Conservation (phyloP, 805 yeast genomes). For the Hanseniaspora osmophila region DNA sequence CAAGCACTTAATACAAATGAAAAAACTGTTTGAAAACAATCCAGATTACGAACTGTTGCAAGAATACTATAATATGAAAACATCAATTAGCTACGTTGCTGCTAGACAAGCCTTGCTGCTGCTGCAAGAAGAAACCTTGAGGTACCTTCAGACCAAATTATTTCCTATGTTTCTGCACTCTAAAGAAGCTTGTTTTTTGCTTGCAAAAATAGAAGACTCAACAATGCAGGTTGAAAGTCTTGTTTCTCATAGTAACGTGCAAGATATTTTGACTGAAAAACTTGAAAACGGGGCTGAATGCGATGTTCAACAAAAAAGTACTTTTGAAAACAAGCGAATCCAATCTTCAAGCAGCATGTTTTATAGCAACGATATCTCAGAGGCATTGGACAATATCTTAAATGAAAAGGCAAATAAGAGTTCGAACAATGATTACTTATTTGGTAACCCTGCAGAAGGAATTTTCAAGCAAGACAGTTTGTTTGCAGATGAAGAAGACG, state of each 20-base stretch:
- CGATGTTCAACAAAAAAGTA: conserved; percentile 4
- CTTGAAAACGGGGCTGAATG: conserved; percentile 3
- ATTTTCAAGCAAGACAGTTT: conserved; percentile 12
- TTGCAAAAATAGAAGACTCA: conserved; percentile 8
- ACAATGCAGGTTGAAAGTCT: no score
- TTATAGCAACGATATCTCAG: conserved; percentile 20
- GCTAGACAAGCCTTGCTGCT: conserved; percentile 49
- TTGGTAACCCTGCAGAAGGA: not conserved
- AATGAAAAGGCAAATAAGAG: conserved; percentile 13
- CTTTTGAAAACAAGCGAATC: not conserved
- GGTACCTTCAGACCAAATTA: conserved; percentile 32
- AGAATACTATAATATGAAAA: conserved; percentile 3
- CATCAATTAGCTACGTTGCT: conserved; percentile 25
- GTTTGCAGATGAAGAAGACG: conserved; percentile 12
- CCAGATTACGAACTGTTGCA: conserved; percentile 12
- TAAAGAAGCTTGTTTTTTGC: not conserved
- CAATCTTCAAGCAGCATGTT: conserved; percentile 6
- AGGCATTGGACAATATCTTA: conserved; percentile 20
- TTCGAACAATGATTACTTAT: not conserved
- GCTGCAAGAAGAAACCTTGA: conserved; percentile 40
- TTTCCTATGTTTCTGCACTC: conserved; percentile 18
- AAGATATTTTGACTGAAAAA: conserved; percentile 22
- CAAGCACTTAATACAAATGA: conserved; percentile 1
- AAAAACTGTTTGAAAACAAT: conserved; percentile 6
- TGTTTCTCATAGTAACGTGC: conserved; percentile 4